These are phyloP conservation scores for Cymbidium sinense DNA, from an alignment of 106 monocot species.

Conservation along the genomic window DNA sequence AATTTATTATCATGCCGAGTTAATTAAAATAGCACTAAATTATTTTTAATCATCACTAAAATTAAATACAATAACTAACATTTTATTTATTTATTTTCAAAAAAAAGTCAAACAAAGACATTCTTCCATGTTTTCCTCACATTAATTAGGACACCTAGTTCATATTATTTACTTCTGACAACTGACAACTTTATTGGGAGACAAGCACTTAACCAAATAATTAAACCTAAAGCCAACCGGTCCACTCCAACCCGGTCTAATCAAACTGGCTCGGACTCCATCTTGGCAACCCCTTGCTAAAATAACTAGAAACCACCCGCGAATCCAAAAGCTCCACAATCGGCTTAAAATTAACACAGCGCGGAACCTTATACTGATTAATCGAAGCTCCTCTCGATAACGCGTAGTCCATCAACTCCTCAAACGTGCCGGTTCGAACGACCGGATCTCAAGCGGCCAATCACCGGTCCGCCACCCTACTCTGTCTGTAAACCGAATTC, in stretches of 20 bases:
- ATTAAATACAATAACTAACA: too few relatives aligned
- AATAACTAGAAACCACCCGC: constrained; percentile 5
- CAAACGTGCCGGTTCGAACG: constrained; percentile 65
- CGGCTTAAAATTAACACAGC: constrained; percentile 33
- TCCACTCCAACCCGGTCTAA: not conserved
- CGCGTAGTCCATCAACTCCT: constrained; percentile 88
- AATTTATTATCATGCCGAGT: too few relatives aligned
- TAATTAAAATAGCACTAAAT: too few relatives aligned
- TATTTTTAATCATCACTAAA: too few relatives aligned
- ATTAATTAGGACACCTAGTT: too few relatives aligned
- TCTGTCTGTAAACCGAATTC: constrained; percentile 83
- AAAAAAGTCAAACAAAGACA: too few relatives aligned
- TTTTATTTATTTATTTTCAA: too few relatives aligned
- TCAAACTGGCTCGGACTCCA: not conserved
- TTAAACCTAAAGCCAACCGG: too few relatives aligned
- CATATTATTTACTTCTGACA: too few relatives aligned
- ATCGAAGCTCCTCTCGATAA: constrained; percentile 81
- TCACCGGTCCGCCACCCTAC: constrained; percentile 66
- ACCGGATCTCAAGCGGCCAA: constrained; percentile 87
- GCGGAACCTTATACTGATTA: constrained; percentile 90
- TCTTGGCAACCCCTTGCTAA: constrained; percentile 1
- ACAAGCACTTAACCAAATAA: too few relatives aligned
- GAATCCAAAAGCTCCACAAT: constrained; percentile 9
- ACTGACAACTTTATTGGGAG: too few relatives aligned
- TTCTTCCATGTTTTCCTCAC: too few relatives aligned